A percentile compares a stretch with the other conserved stretches of the same genome.
phyloP scores from a whole-genome alignment of 2,329 filamentous ascomycete species.

The Stachybotrys chlorohalonatus region DNA sequence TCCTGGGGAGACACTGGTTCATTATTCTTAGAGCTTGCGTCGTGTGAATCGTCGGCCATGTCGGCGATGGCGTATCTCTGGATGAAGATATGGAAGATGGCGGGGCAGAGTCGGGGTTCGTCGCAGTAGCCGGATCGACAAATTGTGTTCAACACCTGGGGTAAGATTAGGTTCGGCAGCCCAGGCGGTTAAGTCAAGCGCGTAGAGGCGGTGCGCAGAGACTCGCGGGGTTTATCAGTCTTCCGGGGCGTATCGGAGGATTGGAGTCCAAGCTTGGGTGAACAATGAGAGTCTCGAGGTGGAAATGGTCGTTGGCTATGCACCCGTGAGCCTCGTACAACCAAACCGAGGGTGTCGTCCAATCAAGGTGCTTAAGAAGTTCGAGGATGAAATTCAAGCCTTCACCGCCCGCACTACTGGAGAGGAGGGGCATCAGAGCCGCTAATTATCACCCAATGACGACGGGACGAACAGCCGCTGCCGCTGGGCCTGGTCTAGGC shows the following conservation, averaged over 20 bases:
- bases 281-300: not conserved
- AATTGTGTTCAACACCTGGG: no score
- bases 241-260: not conserved
- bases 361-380: not conserved
- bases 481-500: not conserved
- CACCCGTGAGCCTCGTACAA: not conserved
- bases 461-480: not conserved
- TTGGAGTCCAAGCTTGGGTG: not conserved
- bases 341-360: not conserved
- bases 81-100: not conserved
- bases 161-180: no score
- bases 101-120: not conserved
- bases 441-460: not conserved
- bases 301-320: not conserved
- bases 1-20: slow-evolving; percentile 21
- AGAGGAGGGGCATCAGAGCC: not conserved
- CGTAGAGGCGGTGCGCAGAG: no score
- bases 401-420: not conserved
- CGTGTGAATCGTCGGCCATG: slow-evolving; percentile 37
- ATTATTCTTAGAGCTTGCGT: slow-evolving; percentile 27
- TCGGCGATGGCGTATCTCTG: not conserved
- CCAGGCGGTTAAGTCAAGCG: no score
- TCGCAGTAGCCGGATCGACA: not conserved
- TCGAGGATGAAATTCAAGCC: not conserved
- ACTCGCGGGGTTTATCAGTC: no score